Base-by-base conservation (phyloP, 176 grass and related monocot species). In the Ensete glaucum region DNA sequence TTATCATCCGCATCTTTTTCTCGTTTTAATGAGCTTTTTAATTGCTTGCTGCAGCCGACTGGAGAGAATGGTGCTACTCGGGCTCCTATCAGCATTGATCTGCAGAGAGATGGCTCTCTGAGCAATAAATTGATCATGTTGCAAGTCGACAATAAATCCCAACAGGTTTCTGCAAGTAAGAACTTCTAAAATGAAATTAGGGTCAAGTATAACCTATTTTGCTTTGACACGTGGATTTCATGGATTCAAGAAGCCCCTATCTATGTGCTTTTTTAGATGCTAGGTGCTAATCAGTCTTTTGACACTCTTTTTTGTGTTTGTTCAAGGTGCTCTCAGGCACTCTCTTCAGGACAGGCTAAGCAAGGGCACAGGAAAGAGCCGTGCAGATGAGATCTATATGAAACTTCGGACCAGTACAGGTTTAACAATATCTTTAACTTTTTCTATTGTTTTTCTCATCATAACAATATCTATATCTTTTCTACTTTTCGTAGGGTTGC, bases 51-150 rank as follows among this genome's bases (percentile, higher is more conserved):
- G 62, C 71, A 96, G 92, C 89, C 92, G 73, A 96, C 92, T 0
- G 92, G 92, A 69, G 92, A 96, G 80, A 96, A 96, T 71, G 92
- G 92, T 48, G 92, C 92, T 1, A 96, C 89, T 79, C 85, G 87
- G 29, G 84, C 81, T 49, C 92, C 87, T 16, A 84, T 96, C 75
- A 81, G 82, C 9, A 81, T 92, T 34, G 87, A 96, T 23, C 80
- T 96, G 52, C 80, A 92, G 67, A 76, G 85, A 57, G 92, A 92
- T 59, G 69, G 60, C n/a, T 96, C 92, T 0, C 80, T 96, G 64
- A 92, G 76, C 77, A 88, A 64, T 73, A 89, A 91, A 80, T 78
- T 83, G 16, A 84, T 92, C 64, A 62, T 96, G 22, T 76, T 92
- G 76, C 89, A 92, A 51, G 80, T 92, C 29, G 92, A 92, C 69